These are phyloP conservation scores for Picochlorum sp. DNA, from an alignment of 139 green algal species.

Conservation along the genomic window DNA sequence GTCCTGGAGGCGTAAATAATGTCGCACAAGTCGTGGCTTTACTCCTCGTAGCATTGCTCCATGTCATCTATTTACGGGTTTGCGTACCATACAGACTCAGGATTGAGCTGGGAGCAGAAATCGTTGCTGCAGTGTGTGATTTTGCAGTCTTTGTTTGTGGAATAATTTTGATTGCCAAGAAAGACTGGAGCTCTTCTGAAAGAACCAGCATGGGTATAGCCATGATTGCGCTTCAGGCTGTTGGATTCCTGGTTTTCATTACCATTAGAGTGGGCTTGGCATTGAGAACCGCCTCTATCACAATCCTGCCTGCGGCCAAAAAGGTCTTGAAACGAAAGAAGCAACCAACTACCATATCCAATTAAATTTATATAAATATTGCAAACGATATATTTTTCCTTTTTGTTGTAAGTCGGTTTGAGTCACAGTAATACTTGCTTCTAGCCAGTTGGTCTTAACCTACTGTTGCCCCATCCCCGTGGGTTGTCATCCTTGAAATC, in stretches of 20 bases:
- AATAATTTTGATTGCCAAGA: conserved; percentile 18
- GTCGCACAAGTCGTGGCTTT: conserved; percentile 19
- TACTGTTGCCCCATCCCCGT: conserved; percentile 70
- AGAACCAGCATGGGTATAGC: conserved; percentile 14
- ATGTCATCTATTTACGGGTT: conserved; percentile 27
- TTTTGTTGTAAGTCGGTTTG: too few relatives aligned
- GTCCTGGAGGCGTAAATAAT: conserved; percentile 12
- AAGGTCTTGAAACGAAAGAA: not conserved
- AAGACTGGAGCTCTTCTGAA: not conserved
- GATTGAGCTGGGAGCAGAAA: conserved; percentile 15
- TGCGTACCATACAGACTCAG: conserved; percentile 20
- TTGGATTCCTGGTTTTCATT: conserved; percentile 21
- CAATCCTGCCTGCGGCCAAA: not conserved
- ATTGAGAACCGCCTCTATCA: conserved; percentile 4
- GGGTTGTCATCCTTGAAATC: conserved; percentile 77
- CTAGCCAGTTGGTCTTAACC: conserved; percentile 33
- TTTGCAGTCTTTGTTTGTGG: conserved; percentile 28
- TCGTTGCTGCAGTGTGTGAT: conserved; percentile 15
- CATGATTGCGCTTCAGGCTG: conserved; percentile 27
- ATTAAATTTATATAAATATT: too few relatives aligned
- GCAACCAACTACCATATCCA: not conserved
- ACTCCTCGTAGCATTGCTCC: conserved; percentile 15
- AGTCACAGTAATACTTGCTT: too few relatives aligned
- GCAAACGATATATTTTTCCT: too few relatives aligned
- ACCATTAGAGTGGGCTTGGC: conserved; percentile 10